Conservation (phyloP, 192 early-diverging fungal genomes). For the Entomortierella beljakovae region DNA sequence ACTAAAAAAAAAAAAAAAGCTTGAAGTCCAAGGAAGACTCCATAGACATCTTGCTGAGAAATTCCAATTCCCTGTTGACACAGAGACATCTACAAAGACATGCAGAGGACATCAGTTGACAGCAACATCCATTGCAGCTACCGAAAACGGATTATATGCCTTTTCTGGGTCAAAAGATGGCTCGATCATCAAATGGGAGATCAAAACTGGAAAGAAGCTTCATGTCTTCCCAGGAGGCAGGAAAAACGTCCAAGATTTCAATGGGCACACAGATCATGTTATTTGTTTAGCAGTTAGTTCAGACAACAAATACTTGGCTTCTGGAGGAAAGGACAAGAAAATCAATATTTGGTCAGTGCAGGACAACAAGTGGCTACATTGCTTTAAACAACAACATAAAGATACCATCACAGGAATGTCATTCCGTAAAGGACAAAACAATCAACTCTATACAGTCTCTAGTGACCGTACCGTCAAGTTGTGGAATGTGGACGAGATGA, state of each 20-base stretch:
- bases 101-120: slow-evolving; percentile 77
- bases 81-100: slow-evolving; percentile 50
- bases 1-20: slow-evolving; percentile 16
- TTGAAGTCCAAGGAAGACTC: slow-evolving; percentile 41
- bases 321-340: slow-evolving; percentile 89
- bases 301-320: slow-evolving; percentile 78
- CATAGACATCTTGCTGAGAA: slow-evolving; percentile 39
- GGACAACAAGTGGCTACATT: slow-evolving; percentile 76
- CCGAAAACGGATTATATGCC: slow-evolving; percentile 72
- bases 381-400: slow-evolving; percentile 89
- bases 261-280: slow-evolving; percentile 82
- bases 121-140: slow-evolving; percentile 84
- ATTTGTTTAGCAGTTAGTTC: slow-evolving; percentile 76
- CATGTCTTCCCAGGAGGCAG: slow-evolving; percentile 77
- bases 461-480: slow-evolving; percentile 95
- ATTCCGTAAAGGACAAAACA: slow-evolving; percentile 80
- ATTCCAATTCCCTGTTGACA: slow-evolving; percentile 56
- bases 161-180: slow-evolving; percentile 96
- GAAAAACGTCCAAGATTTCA: slow-evolving; percentile 71
- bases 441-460: slow-evolving; percentile 91
- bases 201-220: slow-evolving; percentile 75
- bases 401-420: slow-evolving; percentile 87
- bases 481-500: slow-evolving; percentile 93
- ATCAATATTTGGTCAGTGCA: slow-evolving; percentile 93
- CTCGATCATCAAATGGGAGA: slow-evolving; percentile 90